Evolutionary conservation across 257 asterid species (phyloP), one percentile per base, ranked within the genome.

Genomic region (Solanum tarijense): DNA sequence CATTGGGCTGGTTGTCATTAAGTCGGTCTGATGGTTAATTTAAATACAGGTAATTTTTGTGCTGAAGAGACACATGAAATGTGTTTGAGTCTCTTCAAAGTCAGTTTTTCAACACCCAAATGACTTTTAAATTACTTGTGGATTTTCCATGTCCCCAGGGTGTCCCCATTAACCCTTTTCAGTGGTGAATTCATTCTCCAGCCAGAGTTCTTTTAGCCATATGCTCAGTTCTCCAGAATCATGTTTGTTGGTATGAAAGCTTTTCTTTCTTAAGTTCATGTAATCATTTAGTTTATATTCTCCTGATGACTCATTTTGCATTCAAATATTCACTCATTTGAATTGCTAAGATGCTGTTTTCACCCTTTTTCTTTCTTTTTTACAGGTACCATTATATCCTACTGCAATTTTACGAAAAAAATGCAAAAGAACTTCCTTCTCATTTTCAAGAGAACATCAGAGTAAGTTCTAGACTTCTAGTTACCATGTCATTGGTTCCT

Each of bases 381-480:
- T 29, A n/a, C 91, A 92, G 93, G 66, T 91, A 52, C 93, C 93
- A 5, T 58, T 92, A 2, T 91, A 92, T 87, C 94, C 92, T 13
- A n/a, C 93, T 12, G 43, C 94, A 25, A 89, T 5, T 35, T 35
- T 35, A 35, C 38, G 7, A 35, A 35, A 35, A 35, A 35, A 35
- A 3, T 76, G 83, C 90, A 13, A 92, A 91, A 87, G 91, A 92
- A 71, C 89, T 91, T 83, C 91, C 92, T 31, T 13, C 90, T 69
- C 91, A 90, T 85, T 91, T 91, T 87, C 94, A 92, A 89, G 94
- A 92, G 82, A 92, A 76, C 46, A 89, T 92, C 72, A 87, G 88
- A 84, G 94, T 90, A 89, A 87, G 94, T 79, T 35, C 29, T 32
- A 68, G 86, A 35, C 38, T 76, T 55, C 65, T 55, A 55, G 65